A percentile compares a stretch with the other conserved stretches of the same genome.
Evolutionary conservation across 169 alveolate species (phyloP).

Genomic region (Eimeria acervulina): DNA sequence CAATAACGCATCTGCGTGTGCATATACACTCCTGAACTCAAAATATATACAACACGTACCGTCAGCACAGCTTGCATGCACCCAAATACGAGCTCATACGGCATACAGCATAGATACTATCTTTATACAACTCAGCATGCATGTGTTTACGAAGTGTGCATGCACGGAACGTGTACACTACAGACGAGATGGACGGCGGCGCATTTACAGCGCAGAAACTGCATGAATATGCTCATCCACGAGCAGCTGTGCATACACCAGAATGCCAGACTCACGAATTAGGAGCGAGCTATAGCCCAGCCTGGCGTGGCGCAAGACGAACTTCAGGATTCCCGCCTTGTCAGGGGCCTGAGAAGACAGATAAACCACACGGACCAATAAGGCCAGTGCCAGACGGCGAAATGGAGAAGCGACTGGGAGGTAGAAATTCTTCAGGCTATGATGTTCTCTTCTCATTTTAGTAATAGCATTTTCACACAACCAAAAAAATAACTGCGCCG

Average conservation of each 20-base stretch:
- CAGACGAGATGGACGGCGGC: background rate
- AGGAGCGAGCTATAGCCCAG: constrained; percentile 72
- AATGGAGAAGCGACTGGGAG: background rate
- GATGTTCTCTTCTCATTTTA: background rate
- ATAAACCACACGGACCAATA: background rate
- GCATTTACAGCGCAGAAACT: background rate
- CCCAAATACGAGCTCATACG: background rate
- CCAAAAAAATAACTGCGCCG: background rate
- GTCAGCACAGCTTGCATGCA: background rate
- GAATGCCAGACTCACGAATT: constrained; percentile 38
- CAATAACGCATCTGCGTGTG: background rate
- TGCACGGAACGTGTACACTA: background rate
- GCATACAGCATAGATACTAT: background rate
- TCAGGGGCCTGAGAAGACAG: constrained; percentile 75
- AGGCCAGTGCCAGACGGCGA: background rate
- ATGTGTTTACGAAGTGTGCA: background rate
- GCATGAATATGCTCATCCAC: background rate
- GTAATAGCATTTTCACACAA: background rate
- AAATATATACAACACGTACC: background rate
- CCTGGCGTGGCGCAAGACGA: constrained; percentile 72
- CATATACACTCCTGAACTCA: background rate
- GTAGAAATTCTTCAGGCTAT: background rate
- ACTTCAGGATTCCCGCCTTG: constrained; percentile 73
- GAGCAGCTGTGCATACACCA: background rate
- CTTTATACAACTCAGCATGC: background rate